Base-by-base conservation (phyloP, 352 stramenopile genomes). In the Phytophthora foliorum region DNA sequence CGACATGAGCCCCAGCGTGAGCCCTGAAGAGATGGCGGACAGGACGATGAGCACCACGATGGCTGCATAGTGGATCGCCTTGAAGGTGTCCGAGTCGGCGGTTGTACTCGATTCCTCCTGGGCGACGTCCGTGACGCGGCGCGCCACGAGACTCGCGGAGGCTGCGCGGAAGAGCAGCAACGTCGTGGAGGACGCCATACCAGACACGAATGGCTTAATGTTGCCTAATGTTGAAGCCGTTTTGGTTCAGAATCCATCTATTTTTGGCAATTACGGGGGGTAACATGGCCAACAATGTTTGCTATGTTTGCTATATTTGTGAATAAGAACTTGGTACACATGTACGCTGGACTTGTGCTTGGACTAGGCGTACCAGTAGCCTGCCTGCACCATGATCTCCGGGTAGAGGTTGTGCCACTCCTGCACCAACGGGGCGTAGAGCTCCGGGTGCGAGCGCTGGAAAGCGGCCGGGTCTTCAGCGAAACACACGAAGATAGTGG, bases 401-500 rank as follows among this genome's bases (percentile, higher is more conserved):
- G 89, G 89, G 67, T 95, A 95, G 44, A 95, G 61, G 71, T 93
- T 93, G 81, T 96, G 90, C 90, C 90, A 97, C 52, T 95, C 90
- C 41, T 84, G 77, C 60, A 96, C 87, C 22, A 97, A 77, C 31
- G 86, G 84, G 17, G 90, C 74, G 79, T 95, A 97, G 52, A 95
- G 56, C 4, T 96, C 87, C 4, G 85, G 86, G 72, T 97, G 90
- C 50, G 87, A 90, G 17, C 74, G 70, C 62, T 90, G 80, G 61
- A 97, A 92, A n/a, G 90, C 86, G 6, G 75, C 82, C 0, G 90
- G 90, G 57, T 97, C 88, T 75, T 99, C 93, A 2, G 96, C 96
- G 72, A 98, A 99, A 80, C 95, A 98, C 13, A 99, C 97, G 69
- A 98, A 98, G 38, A 99, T 94, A 3, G 97, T 98, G 42, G 97